Percentiles rank a stretch among this genome's conserved stretches.
Conservation (phyloP, 305 asterid species). For the Fraxinus sp. region DNA sequence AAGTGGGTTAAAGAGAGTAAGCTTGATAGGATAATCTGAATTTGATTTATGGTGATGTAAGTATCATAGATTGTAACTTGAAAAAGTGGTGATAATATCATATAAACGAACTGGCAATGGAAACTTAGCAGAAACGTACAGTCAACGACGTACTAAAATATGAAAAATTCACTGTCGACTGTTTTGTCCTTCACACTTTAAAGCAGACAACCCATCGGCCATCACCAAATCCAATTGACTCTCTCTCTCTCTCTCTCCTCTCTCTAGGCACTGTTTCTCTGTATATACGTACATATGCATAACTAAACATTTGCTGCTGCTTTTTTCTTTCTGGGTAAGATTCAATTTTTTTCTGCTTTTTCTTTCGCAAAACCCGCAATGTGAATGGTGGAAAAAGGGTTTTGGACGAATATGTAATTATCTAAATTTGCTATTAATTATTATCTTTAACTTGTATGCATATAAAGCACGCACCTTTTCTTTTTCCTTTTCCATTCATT, state of each 20-base stretch:
- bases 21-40: neutral
- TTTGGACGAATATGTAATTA: neutral
- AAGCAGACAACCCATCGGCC: neutral
- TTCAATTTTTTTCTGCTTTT: neutral
- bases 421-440: neutral
- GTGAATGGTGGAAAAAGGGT: neutral
- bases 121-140: neutral
- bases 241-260: neutral
- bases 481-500: neutral
- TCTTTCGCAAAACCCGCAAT: neutral
- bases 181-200: neutral
- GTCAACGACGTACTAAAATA: neutral
- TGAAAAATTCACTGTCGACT: neutral
- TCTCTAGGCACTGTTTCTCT: neutral
- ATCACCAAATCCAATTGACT: neutral
- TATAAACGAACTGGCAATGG: neutral
- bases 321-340: neutral
- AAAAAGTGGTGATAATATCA: neutral
- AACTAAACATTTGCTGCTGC: neutral
- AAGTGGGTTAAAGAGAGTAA: neutral
- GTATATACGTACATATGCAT: neutral
- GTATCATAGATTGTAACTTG: neutral
- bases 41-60: neutral
- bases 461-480: neutral
- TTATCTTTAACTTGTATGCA: neutral